These are phyloP conservation scores for Kwoniella sp. DNA, from an alignment of 768 basidiomycete genomes.

Conservation along the genomic window DNA sequence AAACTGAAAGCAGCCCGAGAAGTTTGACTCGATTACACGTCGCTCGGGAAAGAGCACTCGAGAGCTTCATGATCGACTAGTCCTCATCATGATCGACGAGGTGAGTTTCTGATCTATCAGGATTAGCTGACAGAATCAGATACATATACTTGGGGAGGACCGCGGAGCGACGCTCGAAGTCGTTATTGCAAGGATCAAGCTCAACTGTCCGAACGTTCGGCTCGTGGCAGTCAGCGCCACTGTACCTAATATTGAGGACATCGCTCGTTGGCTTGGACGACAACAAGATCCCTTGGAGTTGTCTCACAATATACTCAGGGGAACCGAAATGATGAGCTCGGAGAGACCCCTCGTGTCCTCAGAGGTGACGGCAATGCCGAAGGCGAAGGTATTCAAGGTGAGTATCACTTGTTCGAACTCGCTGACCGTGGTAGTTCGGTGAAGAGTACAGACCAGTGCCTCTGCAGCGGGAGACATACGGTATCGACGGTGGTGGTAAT, in stretches of 20 bases:
- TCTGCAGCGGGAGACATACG: conserved; percentile 72
- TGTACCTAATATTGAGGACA: conserved; percentile 83
- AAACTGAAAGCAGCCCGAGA: conserved; percentile 67
- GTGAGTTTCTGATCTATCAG: conserved; percentile 57
- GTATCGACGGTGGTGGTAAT: conserved; percentile 67
- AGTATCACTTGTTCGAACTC: conserved; percentile 6
- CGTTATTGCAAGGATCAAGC: conserved; percentile 89
- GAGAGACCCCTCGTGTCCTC: background rate
- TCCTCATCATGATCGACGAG: conserved; percentile 88
- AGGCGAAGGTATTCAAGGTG: conserved; percentile 74
- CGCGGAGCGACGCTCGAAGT: conserved; percentile 93
- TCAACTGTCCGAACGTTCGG: conserved; percentile 68
- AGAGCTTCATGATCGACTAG: conserved; percentile 70
- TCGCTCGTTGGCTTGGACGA: conserved; percentile 82
- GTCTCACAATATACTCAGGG: conserved; percentile 38
- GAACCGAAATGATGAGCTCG: conserved; percentile 20
- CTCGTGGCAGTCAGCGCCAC: conserved; percentile 92
- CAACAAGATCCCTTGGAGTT: conserved; percentile 5
- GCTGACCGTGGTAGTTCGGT: conserved; percentile 68
- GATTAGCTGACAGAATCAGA: conserved; percentile 59
- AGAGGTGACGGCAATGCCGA: conserved; percentile 34
- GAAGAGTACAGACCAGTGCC: conserved; percentile 89
- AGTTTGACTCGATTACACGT: conserved; percentile 92
- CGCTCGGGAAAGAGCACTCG: conserved; percentile 64
- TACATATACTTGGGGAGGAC: conserved; percentile 86